Evolutionary conservation across 2,329 filamentous ascomycete species (phyloP).

Genomic region (Sporothrix inflata): DNA sequence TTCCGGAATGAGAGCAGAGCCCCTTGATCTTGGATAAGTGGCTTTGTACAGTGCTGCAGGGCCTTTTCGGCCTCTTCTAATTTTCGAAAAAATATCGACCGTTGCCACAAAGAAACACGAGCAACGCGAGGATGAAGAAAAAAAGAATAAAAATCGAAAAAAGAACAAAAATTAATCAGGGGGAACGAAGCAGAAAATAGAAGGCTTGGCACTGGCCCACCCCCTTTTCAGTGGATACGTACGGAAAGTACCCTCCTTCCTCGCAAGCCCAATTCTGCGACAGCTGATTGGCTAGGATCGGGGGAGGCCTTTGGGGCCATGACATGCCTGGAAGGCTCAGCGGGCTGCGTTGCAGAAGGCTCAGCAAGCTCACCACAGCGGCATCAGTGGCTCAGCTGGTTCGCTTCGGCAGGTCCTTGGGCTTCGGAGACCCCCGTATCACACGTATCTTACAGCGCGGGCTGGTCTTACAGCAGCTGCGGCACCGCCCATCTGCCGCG

Average conservation of each 20-base stretch:
- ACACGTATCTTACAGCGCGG: neutral
- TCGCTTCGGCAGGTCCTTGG: neutral
- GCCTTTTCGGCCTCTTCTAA: neutral
- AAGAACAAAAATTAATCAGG: neutral
- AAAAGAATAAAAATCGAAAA: neutral
- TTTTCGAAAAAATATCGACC: neutral
- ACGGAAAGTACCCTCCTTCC: conserved; percentile 11
- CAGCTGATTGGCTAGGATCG: neutral
- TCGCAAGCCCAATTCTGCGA: neutral
- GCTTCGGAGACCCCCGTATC: neutral
- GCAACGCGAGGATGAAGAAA: neutral
- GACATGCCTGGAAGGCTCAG: neutral
- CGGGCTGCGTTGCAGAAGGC: neutral
- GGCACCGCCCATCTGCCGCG: conserved; percentile 8
- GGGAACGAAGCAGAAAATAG: conserved; percentile 13
- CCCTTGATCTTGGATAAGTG: neutral
- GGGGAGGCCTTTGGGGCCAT: neutral
- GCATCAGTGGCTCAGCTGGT: neutral
- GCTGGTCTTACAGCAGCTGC: neutral
- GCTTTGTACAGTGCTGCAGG: neutral
- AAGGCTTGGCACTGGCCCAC: conserved; percentile 14
- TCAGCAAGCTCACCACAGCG: neutral
- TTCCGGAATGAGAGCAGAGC: neutral
- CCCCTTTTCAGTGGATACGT: neutral
- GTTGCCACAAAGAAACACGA: neutral